Evolutionary conservation across 257 asterid species (phyloP).

Genomic region (Echites panduratus): DNA sequence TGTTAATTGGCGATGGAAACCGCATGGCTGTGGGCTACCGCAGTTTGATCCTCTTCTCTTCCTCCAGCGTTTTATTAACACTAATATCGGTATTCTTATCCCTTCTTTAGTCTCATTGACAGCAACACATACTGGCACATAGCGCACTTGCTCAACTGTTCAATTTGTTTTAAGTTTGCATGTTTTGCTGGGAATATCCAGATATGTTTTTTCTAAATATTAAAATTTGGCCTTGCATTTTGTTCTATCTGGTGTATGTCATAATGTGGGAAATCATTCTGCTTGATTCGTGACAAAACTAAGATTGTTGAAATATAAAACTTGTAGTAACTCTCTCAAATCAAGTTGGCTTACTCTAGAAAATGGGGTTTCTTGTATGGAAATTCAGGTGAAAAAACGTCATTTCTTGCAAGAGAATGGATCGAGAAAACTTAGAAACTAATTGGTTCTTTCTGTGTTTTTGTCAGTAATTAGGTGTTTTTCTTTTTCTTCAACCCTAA

Average conservation of each 20-base stretch:
- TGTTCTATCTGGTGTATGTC: background rate
- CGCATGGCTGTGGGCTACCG: conserved; percentile 69
- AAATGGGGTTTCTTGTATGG: background rate
- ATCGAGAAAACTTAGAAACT: background rate
- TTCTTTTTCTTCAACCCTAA: background rate
- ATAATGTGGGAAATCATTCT: background rate
- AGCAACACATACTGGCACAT: background rate
- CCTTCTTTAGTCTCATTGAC: background rate
- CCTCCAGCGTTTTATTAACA: conserved; percentile 55
- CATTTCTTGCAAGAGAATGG: background rate
- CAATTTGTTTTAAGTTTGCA: background rate
- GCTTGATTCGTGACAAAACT: background rate
- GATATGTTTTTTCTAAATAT: background rate
- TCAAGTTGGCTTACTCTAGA: background rate
- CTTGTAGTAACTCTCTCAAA: background rate
- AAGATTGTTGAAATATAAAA: background rate
- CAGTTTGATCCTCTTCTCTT: conserved; percentile 61
- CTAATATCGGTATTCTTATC: conserved; percentile 59
- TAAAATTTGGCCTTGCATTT: background rate
- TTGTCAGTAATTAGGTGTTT: background rate
- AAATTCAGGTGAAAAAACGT: background rate
- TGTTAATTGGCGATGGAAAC: conserved; percentile 89
- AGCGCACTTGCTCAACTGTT: background rate
- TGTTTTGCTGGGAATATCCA: background rate
- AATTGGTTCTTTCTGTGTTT: background rate